phyloP scores from a whole-genome alignment of 2,329 filamentous ascomycete genomes.

The Cordyceps farinosa region DNA sequence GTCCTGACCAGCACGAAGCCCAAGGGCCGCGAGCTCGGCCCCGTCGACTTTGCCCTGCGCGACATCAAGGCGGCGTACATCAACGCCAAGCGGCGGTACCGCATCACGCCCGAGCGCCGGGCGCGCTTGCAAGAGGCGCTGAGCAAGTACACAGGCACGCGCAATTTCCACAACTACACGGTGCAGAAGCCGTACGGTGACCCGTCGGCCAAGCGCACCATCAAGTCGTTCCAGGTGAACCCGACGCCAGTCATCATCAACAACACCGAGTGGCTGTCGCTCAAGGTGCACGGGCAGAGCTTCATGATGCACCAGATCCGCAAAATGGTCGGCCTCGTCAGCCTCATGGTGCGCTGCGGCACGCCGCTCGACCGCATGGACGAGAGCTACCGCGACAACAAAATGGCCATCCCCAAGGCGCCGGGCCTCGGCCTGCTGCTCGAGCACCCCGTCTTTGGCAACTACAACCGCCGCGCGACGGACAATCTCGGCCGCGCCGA shows the following conservation, averaged over 20 bases:
- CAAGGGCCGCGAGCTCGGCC: slow-evolving; percentile 41
- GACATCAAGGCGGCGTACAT: slow-evolving; percentile 79
- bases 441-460: slow-evolving; percentile 87
- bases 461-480: slow-evolving; percentile 73
- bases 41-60: slow-evolving; percentile 64
- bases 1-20: slow-evolving; percentile 33
- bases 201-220: slow-evolving; percentile 80
- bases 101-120: slow-evolving; percentile 69
- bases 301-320: slow-evolving; percentile 99
- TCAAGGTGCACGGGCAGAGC: slow-evolving; percentile 95
- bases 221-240: slow-evolving; percentile 86
- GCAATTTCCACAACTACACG: slow-evolving; percentile 97
- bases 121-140: slow-evolving; percentile 73
- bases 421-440: slow-evolving; percentile 84
- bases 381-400: slow-evolving; percentile 67
- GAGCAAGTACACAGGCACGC: slow-evolving; percentile 73
- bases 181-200: slow-evolving; percentile 81
- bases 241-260: slow-evolving; percentile 75
- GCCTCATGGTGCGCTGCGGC: slow-evolving; percentile 79
- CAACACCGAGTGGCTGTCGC: slow-evolving; percentile 89
- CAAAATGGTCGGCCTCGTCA: slow-evolving; percentile 96
- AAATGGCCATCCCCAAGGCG: slow-evolving; percentile 89
- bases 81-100: slow-evolving; percentile 77
- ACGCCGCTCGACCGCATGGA: slow-evolving; percentile 67
- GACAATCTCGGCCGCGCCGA: slow-evolving; percentile 60